Percentiles rank a stretch among this genome's conserved stretches.
phyloP scores from a whole-genome alignment of 768 basidiomycete species.

The Boletus edulis region DNA sequence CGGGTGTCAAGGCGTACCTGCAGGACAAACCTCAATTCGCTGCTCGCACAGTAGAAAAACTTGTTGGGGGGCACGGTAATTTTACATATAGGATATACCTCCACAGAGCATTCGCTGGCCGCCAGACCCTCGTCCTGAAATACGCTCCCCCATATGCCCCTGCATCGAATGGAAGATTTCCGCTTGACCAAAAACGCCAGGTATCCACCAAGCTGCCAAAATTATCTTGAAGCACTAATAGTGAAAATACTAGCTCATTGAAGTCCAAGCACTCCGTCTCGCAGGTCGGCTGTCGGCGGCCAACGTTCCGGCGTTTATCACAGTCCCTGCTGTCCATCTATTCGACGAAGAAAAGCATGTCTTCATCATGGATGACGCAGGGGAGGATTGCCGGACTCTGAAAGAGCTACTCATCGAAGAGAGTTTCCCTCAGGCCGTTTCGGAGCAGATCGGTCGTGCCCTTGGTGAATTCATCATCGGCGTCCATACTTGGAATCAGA shows the following conservation, averaged over 20 bases:
- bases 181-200: constrained; percentile 52
- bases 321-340: constrained; percentile 47
- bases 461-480: constrained; percentile 55
- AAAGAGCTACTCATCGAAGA: constrained; percentile 42
- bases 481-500: constrained; percentile 50
- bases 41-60: constrained; percentile 34
- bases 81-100: constrained; percentile 58
- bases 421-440: constrained; percentile 27
- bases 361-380: constrained; percentile 65
- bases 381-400: constrained; percentile 35
- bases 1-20: constrained; percentile 43
- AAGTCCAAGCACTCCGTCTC: constrained; percentile 49
- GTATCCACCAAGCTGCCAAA: constrained; percentile 29
- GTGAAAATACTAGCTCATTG: constrained; percentile 37
- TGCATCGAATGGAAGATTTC: constrained; percentile 14
- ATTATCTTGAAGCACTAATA: constrained; percentile 2
- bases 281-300: constrained; percentile 34
- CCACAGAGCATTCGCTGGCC: constrained; percentile 37
- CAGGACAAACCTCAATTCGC: constrained; percentile 43
- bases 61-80: constrained; percentile 55
- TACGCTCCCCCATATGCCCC: constrained; percentile 49
- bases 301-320: constrained; percentile 38
- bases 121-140: constrained; percentile 53
- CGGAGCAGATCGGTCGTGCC: constrained; percentile 46
- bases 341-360: constrained; percentile 49